A percentile compares a stretch with the other conserved stretches of the same genome.
These are phyloP conservation scores for Petasospora fabianii DNA, from an alignment of 1,139 yeast species.

Conservation along the genomic window DNA sequence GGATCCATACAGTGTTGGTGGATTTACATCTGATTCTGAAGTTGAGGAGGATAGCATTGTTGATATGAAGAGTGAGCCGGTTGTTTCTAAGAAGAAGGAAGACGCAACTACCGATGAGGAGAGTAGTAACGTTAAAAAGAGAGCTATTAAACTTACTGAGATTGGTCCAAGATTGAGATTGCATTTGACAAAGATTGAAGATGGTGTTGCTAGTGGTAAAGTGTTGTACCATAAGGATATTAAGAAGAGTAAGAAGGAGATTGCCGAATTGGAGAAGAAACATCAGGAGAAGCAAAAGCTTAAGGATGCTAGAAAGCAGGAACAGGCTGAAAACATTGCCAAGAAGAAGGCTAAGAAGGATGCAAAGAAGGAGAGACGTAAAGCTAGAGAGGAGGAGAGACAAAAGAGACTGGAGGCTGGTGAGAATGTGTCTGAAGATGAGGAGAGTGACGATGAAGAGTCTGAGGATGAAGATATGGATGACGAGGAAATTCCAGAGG, in stretches of 20 bases:
- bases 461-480: slow-evolving; percentile 25
- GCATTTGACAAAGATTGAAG: slow-evolving; percentile 81
- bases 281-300: slow-evolving; percentile 61
- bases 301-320: slow-evolving; percentile 69
- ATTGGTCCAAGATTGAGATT: slow-evolving; percentile 88
- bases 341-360: slow-evolving; percentile 72
- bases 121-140: slow-evolving; percentile 47
- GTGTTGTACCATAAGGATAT: slow-evolving; percentile 76
- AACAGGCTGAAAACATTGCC: slow-evolving; percentile 75
- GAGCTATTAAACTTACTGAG: slow-evolving; percentile 90
- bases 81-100: slow-evolving; percentile 16
- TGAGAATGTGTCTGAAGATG: slow-evolving; percentile 22
- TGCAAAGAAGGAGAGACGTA: slow-evolving; percentile 69
- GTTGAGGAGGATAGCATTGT: slow-evolving; percentile 90
- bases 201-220: slow-evolving; percentile 84
- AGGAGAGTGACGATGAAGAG: slow-evolving; percentile 18
- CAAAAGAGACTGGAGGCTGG: slow-evolving; percentile 27
- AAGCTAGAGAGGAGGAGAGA: slow-evolving; percentile 49
- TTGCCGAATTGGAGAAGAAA: slow-evolving; percentile 56
- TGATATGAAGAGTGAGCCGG: slow-evolving; percentile 46
- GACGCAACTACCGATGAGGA: slow-evolving; percentile 23
- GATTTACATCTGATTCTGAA: slow-evolving; percentile 87
- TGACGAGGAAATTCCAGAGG: slow-evolving; percentile 38
- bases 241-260: slow-evolving; percentile 59
- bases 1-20: slow-evolving; percentile 78